phyloP scores from a whole-genome alignment of 1,284 basidiomycete genomes.

The Neolentinus lepideus region DNA sequence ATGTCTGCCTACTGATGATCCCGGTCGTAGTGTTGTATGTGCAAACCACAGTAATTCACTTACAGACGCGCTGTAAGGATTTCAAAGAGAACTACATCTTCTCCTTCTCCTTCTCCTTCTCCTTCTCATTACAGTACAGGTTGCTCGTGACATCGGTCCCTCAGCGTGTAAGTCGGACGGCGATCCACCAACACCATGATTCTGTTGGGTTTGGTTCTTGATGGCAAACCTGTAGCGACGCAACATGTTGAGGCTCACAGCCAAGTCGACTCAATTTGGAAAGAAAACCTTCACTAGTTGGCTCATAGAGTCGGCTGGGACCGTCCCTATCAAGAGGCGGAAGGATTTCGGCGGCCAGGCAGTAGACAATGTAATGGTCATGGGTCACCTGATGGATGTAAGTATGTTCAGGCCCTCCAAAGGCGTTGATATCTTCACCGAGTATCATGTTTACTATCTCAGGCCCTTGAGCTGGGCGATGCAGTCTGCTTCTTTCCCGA shows the following conservation, averaged over 20 bases:
- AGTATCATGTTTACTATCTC: background rate
- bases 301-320: slow-evolving; percentile 82
- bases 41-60: slow-evolving; percentile 82
- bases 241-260: slow-evolving; percentile 76
- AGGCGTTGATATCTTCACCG: background rate
- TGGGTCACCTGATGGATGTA: slow-evolving; percentile 65
- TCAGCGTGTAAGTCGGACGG: slow-evolving; percentile 36
- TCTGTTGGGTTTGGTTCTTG: background rate
- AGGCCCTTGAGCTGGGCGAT: slow-evolving; percentile 74
- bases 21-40: slow-evolving; percentile 47
- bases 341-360: slow-evolving; percentile 54
- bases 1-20: background rate
- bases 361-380: slow-evolving; percentile 61
- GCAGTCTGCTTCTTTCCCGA: slow-evolving; percentile 80
- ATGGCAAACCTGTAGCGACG: slow-evolving; percentile 38
- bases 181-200: background rate
- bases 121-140: slow-evolving; percentile 25
- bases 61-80: slow-evolving; percentile 73
- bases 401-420: slow-evolving; percentile 7
- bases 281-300: slow-evolving; percentile 78
- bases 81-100: background rate
- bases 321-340: slow-evolving; percentile 70
- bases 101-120: background rate
- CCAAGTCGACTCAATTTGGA: slow-evolving; percentile 81
- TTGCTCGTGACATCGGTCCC: slow-evolving; percentile 68